A percentile compares a stretch with the other conserved stretches of the same genome.
phyloP scores from a whole-genome alignment of 1,284 basidiomycete species.

The Ceratobasidium sp. region DNA sequence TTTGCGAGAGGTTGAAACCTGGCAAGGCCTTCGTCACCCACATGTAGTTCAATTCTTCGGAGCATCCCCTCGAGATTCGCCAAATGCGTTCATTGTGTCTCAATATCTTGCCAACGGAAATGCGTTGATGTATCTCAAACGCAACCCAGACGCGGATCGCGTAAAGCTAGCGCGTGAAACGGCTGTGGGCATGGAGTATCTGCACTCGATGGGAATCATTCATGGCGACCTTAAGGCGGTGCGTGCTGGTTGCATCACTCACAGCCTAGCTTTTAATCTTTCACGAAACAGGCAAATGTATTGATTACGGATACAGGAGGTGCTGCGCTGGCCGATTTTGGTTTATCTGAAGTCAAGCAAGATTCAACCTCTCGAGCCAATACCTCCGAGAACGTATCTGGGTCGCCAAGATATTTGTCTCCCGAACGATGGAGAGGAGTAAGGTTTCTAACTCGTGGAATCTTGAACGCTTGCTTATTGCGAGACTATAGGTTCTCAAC shows the following conservation, averaged over 20 bases:
- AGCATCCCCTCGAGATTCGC: conserved; percentile 34
- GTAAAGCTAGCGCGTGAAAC: conserved; percentile 57
- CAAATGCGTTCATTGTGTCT: conserved; percentile 57
- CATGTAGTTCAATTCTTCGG: conserved; percentile 41
- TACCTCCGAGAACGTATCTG: conserved; percentile 19
- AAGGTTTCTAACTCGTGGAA: conserved; percentile 57
- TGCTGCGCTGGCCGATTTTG: conserved; percentile 65
- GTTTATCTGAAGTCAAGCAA: conserved; percentile 57
- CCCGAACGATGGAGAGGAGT: conserved; percentile 44
- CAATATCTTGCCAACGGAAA: conserved; percentile 65
- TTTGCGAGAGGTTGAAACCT: conserved; percentile 30
- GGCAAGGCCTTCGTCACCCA: conserved; percentile 35
- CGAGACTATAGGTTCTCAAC: conserved; percentile 47
- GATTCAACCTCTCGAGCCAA: conserved; percentile 15
- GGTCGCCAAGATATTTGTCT: conserved; percentile 27
- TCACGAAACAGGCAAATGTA: conserved; percentile 54
- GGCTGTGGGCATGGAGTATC: conserved; percentile 56
- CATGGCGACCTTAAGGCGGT: conserved; percentile 39
- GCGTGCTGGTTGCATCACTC: not conserved
- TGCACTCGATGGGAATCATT: conserved; percentile 57
- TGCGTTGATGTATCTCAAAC: conserved; percentile 55
- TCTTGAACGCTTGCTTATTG: conserved; percentile 40
- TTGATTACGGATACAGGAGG: conserved; percentile 57
- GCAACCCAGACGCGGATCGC: conserved; percentile 22
- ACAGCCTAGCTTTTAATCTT: not conserved